Base-by-base conservation (phyloP, 2,329 filamentous ascomycete genomes). In the Fusarium brevicatenulatum region DNA sequence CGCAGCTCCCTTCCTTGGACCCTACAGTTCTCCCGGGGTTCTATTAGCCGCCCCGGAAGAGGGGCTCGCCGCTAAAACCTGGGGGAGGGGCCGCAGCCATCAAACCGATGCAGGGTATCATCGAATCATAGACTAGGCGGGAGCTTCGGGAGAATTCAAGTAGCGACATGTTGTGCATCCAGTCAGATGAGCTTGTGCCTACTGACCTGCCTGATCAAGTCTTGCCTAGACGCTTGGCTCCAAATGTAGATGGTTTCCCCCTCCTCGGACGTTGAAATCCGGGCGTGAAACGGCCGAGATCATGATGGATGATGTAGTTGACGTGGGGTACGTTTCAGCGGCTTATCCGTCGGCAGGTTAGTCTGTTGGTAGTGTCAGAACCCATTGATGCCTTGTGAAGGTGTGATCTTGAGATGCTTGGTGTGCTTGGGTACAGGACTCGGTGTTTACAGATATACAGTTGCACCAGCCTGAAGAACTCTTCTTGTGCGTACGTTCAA, bases 31-130 rank as follows among this genome's bases (percentile, higher is more conserved):
- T 52, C 15, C 68, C 68, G 63, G 68, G 61, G 58, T 72, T 61
- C 68, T 52, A 59, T 74, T 72, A 74, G 71, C 71, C 71, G 68
- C 67, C 71, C 59, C 71, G 71, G 37, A 57, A 46, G 71, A 71
- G 70, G 67, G 69, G 69, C 57, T 23, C 44, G 64, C 64, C 57
- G 60, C 71, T 71, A 74, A 72, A 72, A 72, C 32, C 72, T 72
- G 72, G 72, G 72, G 72, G 71, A 68, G 72, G 72, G 71, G 72
- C 65, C 36, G 56, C 34, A 40, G 55, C 43, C 15, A 53, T n/a
- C 18, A 11, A 36, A 12, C 19, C 23, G 13, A 49, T 52, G n/a
- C 59, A 72, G 70, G 69, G 66, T 28, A 43, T 61, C 42, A 16
- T 67, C 70, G 70, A 67, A 72, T 72, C 66, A 57, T 54, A 40